Evolutionary conservation across 345 rosid genomes (phyloP).

Genomic region (Balakata baccata): DNA sequence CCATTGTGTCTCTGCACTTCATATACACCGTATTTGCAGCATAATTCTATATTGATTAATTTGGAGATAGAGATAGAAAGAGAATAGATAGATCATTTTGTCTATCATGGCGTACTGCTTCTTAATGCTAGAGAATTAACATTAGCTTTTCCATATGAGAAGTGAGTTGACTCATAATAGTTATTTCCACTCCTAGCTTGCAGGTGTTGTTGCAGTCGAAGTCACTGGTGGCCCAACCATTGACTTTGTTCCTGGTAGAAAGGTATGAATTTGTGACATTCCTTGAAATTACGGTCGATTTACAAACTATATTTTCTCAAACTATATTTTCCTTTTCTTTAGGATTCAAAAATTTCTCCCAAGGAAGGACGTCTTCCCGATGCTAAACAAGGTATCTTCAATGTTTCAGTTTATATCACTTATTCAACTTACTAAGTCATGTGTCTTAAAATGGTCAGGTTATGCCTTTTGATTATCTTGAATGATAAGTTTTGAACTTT

Average conservation of each 20-base stretch:
- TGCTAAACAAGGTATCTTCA: constrained; percentile 68
- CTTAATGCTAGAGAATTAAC: background rate
- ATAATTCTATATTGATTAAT: background rate
- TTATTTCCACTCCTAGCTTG: constrained; percentile 51
- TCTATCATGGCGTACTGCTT: background rate
- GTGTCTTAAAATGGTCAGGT: background rate
- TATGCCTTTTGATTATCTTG: background rate
- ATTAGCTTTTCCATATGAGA: background rate
- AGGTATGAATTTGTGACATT: constrained; percentile 38
- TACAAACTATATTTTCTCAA: constrained; percentile 6
- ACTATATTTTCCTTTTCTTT: constrained; percentile 20
- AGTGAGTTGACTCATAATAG: background rate
- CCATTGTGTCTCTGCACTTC: background rate
- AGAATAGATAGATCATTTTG: background rate
- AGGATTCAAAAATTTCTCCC: constrained; percentile 73
- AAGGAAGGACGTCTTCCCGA: constrained; percentile 89
- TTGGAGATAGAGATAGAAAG: background rate
- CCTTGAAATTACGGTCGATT: constrained; percentile 16
- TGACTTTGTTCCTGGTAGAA: constrained; percentile 84
- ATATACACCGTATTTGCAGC: background rate
- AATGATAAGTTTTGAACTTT: background rate
- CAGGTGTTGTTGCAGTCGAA: constrained; percentile 96
- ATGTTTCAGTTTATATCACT: background rate
- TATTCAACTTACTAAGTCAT: background rate
- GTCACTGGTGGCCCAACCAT: constrained; percentile 89